These are phyloP conservation scores for Erysimum cheiri DNA, from an alignment of 441 rosid genomes.

Conservation along the genomic window DNA sequence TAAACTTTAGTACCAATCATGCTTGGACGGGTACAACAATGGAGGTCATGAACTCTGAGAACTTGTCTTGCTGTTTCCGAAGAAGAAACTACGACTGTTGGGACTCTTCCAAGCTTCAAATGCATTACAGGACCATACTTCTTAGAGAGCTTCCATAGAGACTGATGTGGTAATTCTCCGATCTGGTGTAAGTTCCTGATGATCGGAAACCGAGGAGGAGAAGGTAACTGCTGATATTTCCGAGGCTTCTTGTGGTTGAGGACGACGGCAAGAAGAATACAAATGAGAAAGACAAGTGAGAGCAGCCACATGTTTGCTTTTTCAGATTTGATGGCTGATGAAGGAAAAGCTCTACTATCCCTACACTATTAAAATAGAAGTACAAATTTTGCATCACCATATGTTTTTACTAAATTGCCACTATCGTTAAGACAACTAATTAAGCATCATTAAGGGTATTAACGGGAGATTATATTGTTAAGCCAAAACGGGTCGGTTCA, in stretches of 20 bases:
- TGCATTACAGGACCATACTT: constrained; percentile 60
- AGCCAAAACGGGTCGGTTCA: no score
- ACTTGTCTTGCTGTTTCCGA: constrained; percentile 62
- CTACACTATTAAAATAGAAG: no score
- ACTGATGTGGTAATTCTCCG: constrained; percentile 49
- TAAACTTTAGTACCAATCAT: constrained; percentile 16
- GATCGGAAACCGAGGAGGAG: constrained; percentile 61
- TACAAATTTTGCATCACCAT: no score
- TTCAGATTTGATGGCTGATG: neutral
- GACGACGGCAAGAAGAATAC: constrained; percentile 16
- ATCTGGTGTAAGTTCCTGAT: constrained; percentile 66
- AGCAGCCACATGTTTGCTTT: constrained; percentile 36
- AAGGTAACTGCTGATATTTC: constrained; percentile 42
- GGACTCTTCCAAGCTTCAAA: constrained; percentile 54
- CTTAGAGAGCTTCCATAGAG: constrained; percentile 47
- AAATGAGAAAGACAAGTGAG: constrained; percentile 27
- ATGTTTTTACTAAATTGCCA: no score
- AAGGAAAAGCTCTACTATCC: neutral
- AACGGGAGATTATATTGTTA: no score
- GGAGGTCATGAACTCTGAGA: constrained; percentile 51
- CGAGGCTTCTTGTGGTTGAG: constrained; percentile 25
- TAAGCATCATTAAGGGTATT: no score
- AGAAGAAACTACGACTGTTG: constrained; percentile 52
- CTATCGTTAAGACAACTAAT: no score
- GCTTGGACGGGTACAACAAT: constrained; percentile 61